Conservation (phyloP, 2,329 filamentous ascomycete genomes). For the Phialophora expanda region DNA sequence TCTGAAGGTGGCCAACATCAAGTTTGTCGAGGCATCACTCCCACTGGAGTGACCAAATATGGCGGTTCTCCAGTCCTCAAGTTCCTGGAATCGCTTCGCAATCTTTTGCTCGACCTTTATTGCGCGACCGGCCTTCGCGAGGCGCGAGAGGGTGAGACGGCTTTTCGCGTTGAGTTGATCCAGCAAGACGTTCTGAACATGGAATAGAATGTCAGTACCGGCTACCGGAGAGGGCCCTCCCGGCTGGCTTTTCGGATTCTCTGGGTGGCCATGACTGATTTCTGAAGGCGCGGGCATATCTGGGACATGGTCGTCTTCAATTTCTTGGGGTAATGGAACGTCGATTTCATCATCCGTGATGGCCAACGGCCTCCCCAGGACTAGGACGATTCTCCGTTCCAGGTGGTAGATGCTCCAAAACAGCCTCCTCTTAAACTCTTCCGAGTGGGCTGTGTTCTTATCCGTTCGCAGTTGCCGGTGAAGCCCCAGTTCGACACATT, state of each 20-base stretch:
- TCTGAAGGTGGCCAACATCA: slow-evolving; percentile 11
- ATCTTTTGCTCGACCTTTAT: slow-evolving; percentile 22
- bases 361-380: slow-evolving; percentile 24
- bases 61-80: slow-evolving; percentile 21
- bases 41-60: slow-evolving; percentile 15
- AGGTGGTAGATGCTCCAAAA: slow-evolving; percentile 24
- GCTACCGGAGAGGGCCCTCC: neutral
- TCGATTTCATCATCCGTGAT: slow-evolving; percentile 26
- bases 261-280: neutral
- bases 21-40: neutral
- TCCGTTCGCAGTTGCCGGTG: slow-evolving; percentile 20
- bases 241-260: neutral
- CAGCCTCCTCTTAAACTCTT: slow-evolving; percentile 19
- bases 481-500: slow-evolving; percentile 25
- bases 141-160: slow-evolving; percentile 14
- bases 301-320: slow-evolving; percentile 12
- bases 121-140: slow-evolving; percentile 5
- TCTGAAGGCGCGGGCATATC: neutral
- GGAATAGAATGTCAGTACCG: slow-evolving; percentile 11
- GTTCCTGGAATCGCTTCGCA: slow-evolving; percentile 20
- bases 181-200: slow-evolving; percentile 17
- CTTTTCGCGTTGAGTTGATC: slow-evolving; percentile 24
- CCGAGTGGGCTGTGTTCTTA: neutral
- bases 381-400: slow-evolving; percentile 23
- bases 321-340: slow-evolving; percentile 12